Evolutionary conservation across 257 asterid species (phyloP).

Genomic region (Penstemon davidsonii): DNA sequence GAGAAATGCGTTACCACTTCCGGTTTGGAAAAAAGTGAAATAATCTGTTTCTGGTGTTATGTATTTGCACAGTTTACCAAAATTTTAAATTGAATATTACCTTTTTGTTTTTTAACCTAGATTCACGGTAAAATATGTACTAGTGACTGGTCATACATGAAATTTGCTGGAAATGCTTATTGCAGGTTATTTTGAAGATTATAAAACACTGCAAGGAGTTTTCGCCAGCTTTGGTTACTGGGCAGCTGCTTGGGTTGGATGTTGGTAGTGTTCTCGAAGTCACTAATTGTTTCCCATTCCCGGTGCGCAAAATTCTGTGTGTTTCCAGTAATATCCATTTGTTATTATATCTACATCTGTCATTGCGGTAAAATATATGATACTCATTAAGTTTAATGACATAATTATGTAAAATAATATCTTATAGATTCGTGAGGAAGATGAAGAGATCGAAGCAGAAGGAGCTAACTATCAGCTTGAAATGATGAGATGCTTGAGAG

Average conservation of each 20-base stretch:
- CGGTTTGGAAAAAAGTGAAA: no score
- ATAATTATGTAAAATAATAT: neutral
- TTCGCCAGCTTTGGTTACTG: conserved; percentile 90
- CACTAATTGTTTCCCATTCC: conserved; percentile 95
- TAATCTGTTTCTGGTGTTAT: no score
- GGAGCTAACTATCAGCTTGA: conserved; percentile 99
- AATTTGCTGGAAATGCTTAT: neutral
- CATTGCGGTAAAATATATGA: no score
- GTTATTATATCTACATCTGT: no score
- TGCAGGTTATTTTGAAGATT: conserved; percentile 87
- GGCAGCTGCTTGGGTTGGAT: conserved; percentile 96
- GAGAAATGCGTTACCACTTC: no score
- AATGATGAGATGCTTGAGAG: conserved; percentile 98
- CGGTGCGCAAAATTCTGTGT: conserved; percentile 46
- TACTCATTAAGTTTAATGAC: no score
- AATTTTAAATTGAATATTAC: no score
- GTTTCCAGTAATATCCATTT: neutral
- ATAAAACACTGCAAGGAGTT: conserved; percentile 96
- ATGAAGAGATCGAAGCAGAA: conserved; percentile 94
- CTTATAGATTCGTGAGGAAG: conserved; percentile 83
- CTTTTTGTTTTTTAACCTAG: no score
- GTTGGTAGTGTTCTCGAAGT: conserved; percentile 98
- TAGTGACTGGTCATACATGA: no score
- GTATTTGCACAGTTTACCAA: no score
- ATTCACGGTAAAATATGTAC: no score